A percentile compares a stretch with the other conserved stretches of the same genome.
Evolutionary conservation across 148 eudicot genomes (phyloP).

Genomic region (Heliamphora exappendiculata): DNA sequence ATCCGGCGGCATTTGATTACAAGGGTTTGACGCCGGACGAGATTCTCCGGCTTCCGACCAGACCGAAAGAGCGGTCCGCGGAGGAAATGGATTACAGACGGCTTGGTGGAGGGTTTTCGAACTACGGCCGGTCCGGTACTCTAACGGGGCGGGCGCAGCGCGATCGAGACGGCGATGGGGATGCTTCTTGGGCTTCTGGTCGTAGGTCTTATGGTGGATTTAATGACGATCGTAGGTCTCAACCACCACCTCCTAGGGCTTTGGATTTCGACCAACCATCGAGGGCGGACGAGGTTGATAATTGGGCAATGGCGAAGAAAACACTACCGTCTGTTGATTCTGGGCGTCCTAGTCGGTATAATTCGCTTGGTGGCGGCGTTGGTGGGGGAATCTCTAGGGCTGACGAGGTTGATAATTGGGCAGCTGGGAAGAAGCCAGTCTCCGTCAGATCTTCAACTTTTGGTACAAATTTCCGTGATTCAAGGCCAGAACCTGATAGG

Average conservation of each 20-base stretch:
- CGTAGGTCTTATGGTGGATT: conserved; percentile 35
- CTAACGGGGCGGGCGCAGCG: background rate
- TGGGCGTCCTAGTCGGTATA: conserved; percentile 31
- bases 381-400: conserved; percentile 47
- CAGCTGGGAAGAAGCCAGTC: conserved; percentile 36
- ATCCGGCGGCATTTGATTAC: conserved; percentile 3
- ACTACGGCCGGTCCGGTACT: conserved; percentile 33
- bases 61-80: conserved; percentile 50
- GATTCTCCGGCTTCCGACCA: conserved; percentile 68
- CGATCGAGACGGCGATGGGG: conserved; percentile 21
- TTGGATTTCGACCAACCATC: conserved; percentile 42
- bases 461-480: conserved; percentile 52
- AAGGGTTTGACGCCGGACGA: conserved; percentile 35
- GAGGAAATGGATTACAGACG: conserved; percentile 41
- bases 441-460: conserved; percentile 33
- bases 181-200: conserved; percentile 8
- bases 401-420: conserved; percentile 84
- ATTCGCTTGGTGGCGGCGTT: conserved; percentile 35
- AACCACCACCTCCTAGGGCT: conserved; percentile 24
- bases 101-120: conserved; percentile 57
- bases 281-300: conserved; percentile 77
- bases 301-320: conserved; percentile 66
- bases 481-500: conserved; percentile 42
- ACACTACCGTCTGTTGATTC: conserved; percentile 24
- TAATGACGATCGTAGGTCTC: conserved; percentile 40